A percentile compares a stretch with the other conserved stretches of the same genome.
These are phyloP conservation scores for Phaeotremella skinneri DNA, from an alignment of 768 basidiomycete species.

Conservation along the genomic window DNA sequence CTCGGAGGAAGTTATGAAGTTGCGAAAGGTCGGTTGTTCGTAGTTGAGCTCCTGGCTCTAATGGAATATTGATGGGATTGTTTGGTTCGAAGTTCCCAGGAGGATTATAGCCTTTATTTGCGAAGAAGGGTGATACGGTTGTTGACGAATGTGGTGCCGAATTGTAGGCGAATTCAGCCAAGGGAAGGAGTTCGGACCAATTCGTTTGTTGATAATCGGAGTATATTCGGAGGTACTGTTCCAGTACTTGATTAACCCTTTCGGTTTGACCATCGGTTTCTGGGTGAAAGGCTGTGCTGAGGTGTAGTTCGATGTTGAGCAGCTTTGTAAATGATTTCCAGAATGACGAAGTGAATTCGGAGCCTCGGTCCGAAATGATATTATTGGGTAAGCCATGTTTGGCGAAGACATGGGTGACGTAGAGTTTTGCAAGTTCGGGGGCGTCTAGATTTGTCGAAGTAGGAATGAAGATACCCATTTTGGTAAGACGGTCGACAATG, in stretches of 20 bases:
- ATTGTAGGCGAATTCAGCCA: constrained; percentile 52
- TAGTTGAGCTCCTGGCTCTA: background rate
- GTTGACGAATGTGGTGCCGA: constrained; percentile 42
- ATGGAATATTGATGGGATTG: background rate
- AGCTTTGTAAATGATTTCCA: constrained; percentile 46
- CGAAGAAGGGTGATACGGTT: constrained; percentile 50
- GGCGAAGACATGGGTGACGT: constrained; percentile 16
- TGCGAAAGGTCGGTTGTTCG: background rate
- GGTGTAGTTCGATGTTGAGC: constrained; percentile 50
- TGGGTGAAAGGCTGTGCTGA: constrained; percentile 56
- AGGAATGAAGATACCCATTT: constrained; percentile 56
- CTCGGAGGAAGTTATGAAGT: background rate
- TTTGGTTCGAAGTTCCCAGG: constrained; percentile 19
- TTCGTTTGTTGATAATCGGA: constrained; percentile 40
- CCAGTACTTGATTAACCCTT: constrained; percentile 53
- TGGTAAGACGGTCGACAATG: constrained; percentile 54
- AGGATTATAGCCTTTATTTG: constrained; percentile 48
- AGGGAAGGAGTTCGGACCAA: constrained; percentile 50
- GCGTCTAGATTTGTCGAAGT: constrained; percentile 43
- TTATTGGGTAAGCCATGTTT: constrained; percentile 37
- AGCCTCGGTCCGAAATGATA: constrained; percentile 45
- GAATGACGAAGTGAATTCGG: constrained; percentile 43
- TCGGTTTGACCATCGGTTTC: constrained; percentile 56
- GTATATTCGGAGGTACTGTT: constrained; percentile 53
- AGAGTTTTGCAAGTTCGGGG: constrained; percentile 35